phyloP scores from a whole-genome alignment of 768 basidiomycete species.

The Termitomyces eurrhizus region DNA sequence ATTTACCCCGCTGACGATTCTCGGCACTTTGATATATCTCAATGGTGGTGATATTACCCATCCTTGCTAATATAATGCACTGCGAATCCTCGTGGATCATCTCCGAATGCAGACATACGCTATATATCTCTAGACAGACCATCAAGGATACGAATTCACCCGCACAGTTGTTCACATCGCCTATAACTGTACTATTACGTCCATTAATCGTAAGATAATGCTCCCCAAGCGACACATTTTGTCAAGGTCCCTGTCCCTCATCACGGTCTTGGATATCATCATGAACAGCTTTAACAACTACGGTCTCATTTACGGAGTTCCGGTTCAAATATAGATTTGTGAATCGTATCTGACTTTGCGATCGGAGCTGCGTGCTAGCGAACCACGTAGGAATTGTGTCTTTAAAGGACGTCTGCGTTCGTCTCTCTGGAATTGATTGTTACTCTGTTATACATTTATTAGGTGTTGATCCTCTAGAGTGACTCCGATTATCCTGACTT shows the following conservation, averaged over 20 bases:
- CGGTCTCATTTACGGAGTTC: too few species aligned
- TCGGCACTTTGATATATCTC: neutral
- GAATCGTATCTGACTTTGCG: too few species aligned
- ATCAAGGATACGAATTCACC: neutral
- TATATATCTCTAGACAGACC: neutral
- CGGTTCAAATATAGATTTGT: too few species aligned
- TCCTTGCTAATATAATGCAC: neutral
- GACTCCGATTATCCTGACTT: neutral
- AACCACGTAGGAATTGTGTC: neutral
- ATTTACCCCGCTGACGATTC: constrained; percentile 4
- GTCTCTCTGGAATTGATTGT: neutral
- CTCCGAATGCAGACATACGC: neutral
- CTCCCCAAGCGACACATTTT: too few species aligned
- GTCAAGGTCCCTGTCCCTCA: too few species aligned
- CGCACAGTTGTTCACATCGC: neutral
- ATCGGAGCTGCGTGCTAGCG: too few species aligned
- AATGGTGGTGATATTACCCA: neutral
- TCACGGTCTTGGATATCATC: too few species aligned
- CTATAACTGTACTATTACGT: neutral
- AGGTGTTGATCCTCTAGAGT: neutral
- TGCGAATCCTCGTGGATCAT: neutral
- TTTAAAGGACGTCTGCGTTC: neutral
- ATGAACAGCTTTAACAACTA: too few species aligned
- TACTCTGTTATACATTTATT: neutral
- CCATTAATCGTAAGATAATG: neutral